phyloP scores from a whole-genome alignment of 2,329 filamentous ascomycete genomes.

The Beauveria rudraprayagi region DNA sequence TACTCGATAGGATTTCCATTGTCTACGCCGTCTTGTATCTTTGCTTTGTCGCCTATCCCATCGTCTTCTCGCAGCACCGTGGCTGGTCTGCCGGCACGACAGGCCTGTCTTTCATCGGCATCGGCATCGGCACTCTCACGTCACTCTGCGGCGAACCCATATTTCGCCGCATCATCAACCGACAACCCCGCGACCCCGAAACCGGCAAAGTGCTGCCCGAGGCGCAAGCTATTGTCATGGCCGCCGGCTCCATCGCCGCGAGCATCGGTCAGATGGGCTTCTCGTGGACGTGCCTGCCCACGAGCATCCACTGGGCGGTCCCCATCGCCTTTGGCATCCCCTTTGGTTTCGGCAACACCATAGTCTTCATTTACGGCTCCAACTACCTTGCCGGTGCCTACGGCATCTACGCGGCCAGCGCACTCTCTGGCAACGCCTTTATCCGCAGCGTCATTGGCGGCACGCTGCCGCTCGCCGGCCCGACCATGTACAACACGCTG shows the following conservation, averaged over 20 bases:
- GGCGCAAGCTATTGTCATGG: constrained; percentile 67
- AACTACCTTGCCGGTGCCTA: constrained; percentile 71
- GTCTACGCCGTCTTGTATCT: constrained; percentile 77
- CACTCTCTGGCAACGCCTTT: constrained; percentile 67
- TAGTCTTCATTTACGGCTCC: constrained; percentile 67
- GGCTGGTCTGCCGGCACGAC: constrained; percentile 66
- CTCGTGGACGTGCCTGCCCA: constrained; percentile 70
- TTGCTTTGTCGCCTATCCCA: constrained; percentile 80
- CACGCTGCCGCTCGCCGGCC: constrained; percentile 62
- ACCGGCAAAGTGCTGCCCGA: constrained; percentile 67
- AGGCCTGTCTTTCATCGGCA: constrained; percentile 67
- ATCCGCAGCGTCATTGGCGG: constrained; percentile 61
- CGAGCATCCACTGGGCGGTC: constrained; percentile 64
- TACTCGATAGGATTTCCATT: constrained; percentile 54
- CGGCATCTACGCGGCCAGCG: constrained; percentile 67
- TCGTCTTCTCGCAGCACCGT: constrained; percentile 63
- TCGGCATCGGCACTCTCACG: constrained; percentile 50
- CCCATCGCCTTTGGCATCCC: constrained; percentile 66
- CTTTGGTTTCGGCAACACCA: constrained; percentile 64
- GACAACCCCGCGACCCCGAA: constrained; percentile 59
- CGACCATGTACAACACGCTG: constrained; percentile 56
- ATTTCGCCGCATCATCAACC: constrained; percentile 65
- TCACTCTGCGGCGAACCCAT: constrained; percentile 56
- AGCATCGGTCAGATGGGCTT: constrained; percentile 76
- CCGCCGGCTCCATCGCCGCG: constrained; percentile 61